These are phyloP conservation scores for Malassezia yamatoensis DNA, from an alignment of 1,284 basidiomycete genomes.

Conservation along the genomic window DNA sequence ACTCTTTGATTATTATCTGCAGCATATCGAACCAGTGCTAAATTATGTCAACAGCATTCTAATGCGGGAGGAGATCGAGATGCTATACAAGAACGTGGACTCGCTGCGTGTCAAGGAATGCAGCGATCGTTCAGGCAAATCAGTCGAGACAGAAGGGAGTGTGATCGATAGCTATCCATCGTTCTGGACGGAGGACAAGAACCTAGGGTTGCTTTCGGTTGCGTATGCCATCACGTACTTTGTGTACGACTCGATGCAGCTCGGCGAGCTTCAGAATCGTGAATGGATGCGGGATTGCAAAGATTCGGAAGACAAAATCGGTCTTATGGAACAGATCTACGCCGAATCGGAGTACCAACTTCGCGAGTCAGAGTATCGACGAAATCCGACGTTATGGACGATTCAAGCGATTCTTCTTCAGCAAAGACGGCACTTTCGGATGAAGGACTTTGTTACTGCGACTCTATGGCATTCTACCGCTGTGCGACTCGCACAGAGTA, in stretches of 20 bases:
- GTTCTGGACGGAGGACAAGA: not conserved
- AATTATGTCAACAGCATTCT: not conserved
- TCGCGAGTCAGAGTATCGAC: not conserved
- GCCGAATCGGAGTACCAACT: not conserved
- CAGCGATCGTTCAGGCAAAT: not conserved
- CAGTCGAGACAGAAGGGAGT: not conserved
- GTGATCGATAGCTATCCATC: not conserved
- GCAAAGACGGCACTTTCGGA: not conserved
- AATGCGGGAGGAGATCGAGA: not conserved
- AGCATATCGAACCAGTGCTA: not conserved
- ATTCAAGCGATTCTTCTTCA: slow-evolving; percentile 1
- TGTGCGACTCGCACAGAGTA: not conserved
- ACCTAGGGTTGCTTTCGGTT: not conserved
- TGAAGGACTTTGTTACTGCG: not conserved
- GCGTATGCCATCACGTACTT: not conserved
- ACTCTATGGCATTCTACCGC: not conserved
- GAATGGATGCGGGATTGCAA: not conserved
- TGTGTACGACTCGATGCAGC: not conserved
- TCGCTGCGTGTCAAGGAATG: not conserved
- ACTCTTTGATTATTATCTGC: not conserved
- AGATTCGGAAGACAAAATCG: not conserved
- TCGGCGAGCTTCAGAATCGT: not conserved
- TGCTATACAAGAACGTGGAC: not conserved
- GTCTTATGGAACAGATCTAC: not conserved
- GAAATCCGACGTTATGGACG: slow-evolving; percentile 1